Percentiles rank a stretch among this genome's conserved stretches.
phyloP scores from a whole-genome alignment of 192 early-diverging fungal genomes.

The Gryganskiella cystojenkinii region DNA sequence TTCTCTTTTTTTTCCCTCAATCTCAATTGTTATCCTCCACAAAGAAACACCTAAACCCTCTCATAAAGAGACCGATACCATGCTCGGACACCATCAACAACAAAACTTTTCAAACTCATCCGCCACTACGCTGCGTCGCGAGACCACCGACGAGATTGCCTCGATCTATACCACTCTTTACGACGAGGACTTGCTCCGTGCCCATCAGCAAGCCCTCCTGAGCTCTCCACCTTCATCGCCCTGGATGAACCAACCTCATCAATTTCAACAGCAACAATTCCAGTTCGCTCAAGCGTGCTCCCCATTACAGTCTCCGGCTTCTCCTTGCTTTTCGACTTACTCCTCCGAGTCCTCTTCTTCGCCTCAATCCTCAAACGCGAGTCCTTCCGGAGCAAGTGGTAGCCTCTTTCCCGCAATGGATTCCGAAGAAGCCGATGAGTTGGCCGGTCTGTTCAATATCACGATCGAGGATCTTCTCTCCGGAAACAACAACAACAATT shows the following conservation, averaged over 20 bases:
- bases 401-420: neutral
- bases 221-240: too few relatives aligned
- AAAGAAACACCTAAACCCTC: too few relatives aligned
- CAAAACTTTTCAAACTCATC: too few relatives aligned
- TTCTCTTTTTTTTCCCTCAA: neutral
- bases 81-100: too few relatives aligned
- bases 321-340: neutral
- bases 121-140: too few relatives aligned
- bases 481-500: too few relatives aligned
- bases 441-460: neutral
- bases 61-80: too few relatives aligned
- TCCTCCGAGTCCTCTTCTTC: neutral
- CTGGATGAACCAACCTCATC: neutral
- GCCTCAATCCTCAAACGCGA: neutral
- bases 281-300: neutral
- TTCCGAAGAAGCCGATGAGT: neutral
- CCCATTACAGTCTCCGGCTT: neutral
- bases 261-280: neutral
- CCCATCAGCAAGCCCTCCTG: too few relatives aligned
- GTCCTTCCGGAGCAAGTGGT: neutral
- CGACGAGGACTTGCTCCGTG: neutral
- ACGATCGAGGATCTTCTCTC: constrained; percentile 2
- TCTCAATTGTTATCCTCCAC: neutral
- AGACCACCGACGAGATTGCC: neutral
- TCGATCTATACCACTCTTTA: neutral